Evolutionary conservation across 2,329 filamentous ascomycete genomes (phyloP), one percentile per base, ranked within the genome.

Genomic region (Ambrosiella xylebori): DNA sequence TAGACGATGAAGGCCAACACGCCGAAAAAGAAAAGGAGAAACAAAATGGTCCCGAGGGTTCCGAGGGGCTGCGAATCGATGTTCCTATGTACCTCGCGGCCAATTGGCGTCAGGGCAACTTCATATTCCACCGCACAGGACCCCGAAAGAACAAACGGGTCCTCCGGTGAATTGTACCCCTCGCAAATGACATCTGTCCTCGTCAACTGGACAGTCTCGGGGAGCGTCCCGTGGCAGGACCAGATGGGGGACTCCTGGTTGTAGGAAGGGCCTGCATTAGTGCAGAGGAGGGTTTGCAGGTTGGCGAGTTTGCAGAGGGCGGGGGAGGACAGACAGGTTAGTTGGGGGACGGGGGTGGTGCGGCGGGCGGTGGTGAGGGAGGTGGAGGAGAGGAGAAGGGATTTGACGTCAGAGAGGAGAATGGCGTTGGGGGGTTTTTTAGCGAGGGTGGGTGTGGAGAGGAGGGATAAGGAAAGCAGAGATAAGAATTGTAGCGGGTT

Each of bases 101-200:
- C 93, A 61, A 77, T 74, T 9, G 84, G 81, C 0, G 90, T 97
- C 56, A 97, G 73, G 0, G 85, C 69, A 6, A 97, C 71, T 12
- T 84, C 77, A 70, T 97, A 97, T 71, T 95, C 88, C 27, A 95
- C 90, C 12, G 86, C 93, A 70, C 91, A 97, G 68, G 86, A 93
- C 19, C 93, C 93, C 65, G 86, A 89, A 57, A 97, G 72, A n/a
- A 97, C 79, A 68, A 88, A 94, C 0, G 81, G 81, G 68, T 97
- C 93, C 52, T 91, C 80, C 0, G 84, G 71, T 12, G 73, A 76
- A 59, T 79, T 74, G 71, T 95, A 97, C 9, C 93, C 91, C 67
- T 98, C 91, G 69, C 93, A 98, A 9, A 89, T 75, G 58, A 97
- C 91, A 62, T 97, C 90, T 9, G 91, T 96, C 61, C 79, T 78